These are phyloP conservation scores for Microbotryomycetes sp. DNA, from an alignment of 1,284 basidiomycete genomes.

Conservation along the genomic window DNA sequence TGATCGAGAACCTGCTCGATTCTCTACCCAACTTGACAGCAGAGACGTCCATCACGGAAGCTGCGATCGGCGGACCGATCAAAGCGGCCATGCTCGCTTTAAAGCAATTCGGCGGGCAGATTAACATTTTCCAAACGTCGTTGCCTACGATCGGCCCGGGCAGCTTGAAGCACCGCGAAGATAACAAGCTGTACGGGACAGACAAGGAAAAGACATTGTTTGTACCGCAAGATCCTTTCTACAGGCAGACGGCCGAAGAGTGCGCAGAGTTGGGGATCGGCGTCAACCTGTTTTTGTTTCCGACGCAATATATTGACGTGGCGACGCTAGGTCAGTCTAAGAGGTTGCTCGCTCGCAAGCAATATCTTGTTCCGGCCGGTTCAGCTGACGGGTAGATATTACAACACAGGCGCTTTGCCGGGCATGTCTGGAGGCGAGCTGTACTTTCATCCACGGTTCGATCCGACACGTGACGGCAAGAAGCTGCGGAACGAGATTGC, in stretches of 20 bases:
- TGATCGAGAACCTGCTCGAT: slow-evolving; percentile 46
- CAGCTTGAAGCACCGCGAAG: slow-evolving; percentile 53
- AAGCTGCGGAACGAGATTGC: slow-evolving; percentile 66
- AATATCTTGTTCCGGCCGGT: not conserved
- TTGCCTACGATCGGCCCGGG: slow-evolving; percentile 75
- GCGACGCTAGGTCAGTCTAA: slow-evolving; percentile 65
- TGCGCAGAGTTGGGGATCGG: slow-evolving; percentile 84
- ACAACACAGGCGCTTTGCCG: slow-evolving; percentile 58
- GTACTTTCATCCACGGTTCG: slow-evolving; percentile 87
- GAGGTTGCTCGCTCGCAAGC: not conserved
- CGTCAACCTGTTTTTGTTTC: slow-evolving; percentile 82
- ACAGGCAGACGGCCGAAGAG: slow-evolving; percentile 77
- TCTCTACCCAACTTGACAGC: slow-evolving; percentile 61
- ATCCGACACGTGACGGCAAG: slow-evolving; percentile 59
- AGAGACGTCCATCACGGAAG: slow-evolving; percentile 48
- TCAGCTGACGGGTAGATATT: not conserved
- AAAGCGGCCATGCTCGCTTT: slow-evolving; percentile 65
- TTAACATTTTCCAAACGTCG: slow-evolving; percentile 71
- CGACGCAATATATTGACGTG: slow-evolving; percentile 73
- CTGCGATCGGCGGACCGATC: slow-evolving; percentile 73
- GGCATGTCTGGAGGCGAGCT: slow-evolving; percentile 84
- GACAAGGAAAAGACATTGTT: slow-evolving; percentile 82
- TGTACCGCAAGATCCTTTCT: slow-evolving; percentile 63
- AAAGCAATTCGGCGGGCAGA: slow-evolving; percentile 76
- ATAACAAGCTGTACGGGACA: slow-evolving; percentile 71